Conservation (phyloP, 352 stramenopile species). For the Elongisporangium senticosum region DNA sequence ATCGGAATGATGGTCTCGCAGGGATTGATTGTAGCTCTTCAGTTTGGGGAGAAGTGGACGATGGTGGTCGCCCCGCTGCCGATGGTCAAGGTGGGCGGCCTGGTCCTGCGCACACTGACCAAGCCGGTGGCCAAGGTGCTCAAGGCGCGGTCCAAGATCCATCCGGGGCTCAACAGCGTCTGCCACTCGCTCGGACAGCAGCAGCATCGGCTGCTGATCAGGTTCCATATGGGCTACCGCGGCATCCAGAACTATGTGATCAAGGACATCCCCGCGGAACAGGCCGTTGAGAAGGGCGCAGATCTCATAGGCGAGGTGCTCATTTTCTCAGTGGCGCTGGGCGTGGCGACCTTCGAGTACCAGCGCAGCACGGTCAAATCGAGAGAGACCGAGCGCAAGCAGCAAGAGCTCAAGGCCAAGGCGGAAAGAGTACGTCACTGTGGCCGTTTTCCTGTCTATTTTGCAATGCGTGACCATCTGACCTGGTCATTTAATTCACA, state of each 20-base stretch:
- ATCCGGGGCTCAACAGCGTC: constrained; percentile 54
- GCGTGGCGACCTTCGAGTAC: constrained; percentile 70
- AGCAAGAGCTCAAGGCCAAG: constrained; percentile 38
- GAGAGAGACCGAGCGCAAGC: constrained; percentile 51
- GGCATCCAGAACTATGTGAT: constrained; percentile 73
- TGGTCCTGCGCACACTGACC: constrained; percentile 77
- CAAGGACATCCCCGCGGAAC: constrained; percentile 63
- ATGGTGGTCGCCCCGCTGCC: constrained; percentile 44
- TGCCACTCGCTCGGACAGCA: constrained; percentile 56
- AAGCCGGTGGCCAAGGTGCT: constrained; percentile 87
- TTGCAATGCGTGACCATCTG: background rate
- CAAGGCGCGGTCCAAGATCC: constrained; percentile 84
- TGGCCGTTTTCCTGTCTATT: background rate
- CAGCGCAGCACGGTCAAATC: constrained; percentile 47
- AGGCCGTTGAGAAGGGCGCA: constrained; percentile 72
- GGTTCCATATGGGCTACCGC: constrained; percentile 80
- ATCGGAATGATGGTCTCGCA: background rate
- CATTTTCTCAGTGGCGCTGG: constrained; percentile 75
- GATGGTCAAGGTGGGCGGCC: constrained; percentile 80
- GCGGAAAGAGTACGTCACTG: constrained; percentile 23
- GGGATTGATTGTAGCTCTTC: background rate
- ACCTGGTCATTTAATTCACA: constrained; percentile 1
- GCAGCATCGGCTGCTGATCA: constrained; percentile 54
- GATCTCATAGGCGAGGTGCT: constrained; percentile 73
- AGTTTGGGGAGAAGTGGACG: background rate